Base-by-base conservation (phyloP, 768 basidiomycete species). In the Phlebiopsis gigantea region DNA sequence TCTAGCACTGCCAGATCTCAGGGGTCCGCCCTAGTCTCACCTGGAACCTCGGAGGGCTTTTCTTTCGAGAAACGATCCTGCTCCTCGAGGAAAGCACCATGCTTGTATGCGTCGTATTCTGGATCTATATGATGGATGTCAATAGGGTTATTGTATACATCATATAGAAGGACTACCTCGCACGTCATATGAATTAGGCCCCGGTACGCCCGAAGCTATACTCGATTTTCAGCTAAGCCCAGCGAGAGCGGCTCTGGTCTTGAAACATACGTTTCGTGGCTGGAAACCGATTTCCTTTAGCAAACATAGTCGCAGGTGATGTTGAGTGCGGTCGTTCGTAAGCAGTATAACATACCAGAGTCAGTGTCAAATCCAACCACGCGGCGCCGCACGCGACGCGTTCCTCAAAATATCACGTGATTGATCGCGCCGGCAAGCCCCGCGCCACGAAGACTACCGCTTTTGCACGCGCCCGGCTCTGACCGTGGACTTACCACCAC, bases 41-140 rank as follows among this genome's bases (percentile, higher is more conserved):
- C 80, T 64, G 76, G 71, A 9, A 68, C 63, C 5, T 78, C 72
- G 1, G 71, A 67, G 5, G 63, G 61, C 56, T 75, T 77, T 17
- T 82, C 75, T 57, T 77, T 74, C 14, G 62, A 56, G 64, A 83
- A 84, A 1, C 82, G 72, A 41, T 79, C 77, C 1, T 79, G 67
- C 61, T 80, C 84, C 66, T 84, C 82, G 2, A 83, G 70, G 56
- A 82, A 80, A 15, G 79, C 81, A 1, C 82, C 80, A 21, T 77
- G 76, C 64, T 84, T 84, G 65, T 84, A 79, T 15, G 72, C 66
- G 26, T 83, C 81, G 22, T 74, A 70, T 21, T 73, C 72, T 0
- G 79, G 74, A 12, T 78, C 78, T 78, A 10, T 12, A 39, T 34
- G 14, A 15, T 31, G 1, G 21, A 29, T 5, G 24, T 19, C 10